phyloP scores from a whole-genome alignment of 2,329 filamentous ascomycete species.

The Dactylonectria macrodidyma region DNA sequence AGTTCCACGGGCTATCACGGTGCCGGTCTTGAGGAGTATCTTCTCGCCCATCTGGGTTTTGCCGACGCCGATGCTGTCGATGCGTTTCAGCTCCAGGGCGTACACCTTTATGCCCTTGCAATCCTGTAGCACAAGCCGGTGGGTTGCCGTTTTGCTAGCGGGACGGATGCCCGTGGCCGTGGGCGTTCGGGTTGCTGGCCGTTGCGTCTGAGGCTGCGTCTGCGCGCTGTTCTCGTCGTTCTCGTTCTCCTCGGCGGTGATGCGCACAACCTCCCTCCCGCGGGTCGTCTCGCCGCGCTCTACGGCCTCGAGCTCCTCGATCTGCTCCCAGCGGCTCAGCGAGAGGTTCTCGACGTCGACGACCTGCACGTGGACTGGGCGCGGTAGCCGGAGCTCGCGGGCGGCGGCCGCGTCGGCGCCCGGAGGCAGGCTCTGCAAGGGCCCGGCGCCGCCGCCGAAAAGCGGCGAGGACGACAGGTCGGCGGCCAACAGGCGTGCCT shows the following conservation, averaged over 20 bases:
- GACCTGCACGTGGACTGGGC: conserved; percentile 83
- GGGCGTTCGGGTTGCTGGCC: conserved; percentile 3
- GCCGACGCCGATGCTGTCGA: conserved; percentile 76
- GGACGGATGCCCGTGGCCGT: conserved; percentile 35
- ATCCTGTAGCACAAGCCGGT: conserved; percentile 89
- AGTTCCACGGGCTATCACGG: conserved; percentile 80
- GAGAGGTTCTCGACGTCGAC: conserved; percentile 89
- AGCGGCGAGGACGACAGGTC: conserved; percentile 75
- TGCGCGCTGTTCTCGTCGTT: conserved; percentile 58
- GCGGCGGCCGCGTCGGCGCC: conserved; percentile 67
- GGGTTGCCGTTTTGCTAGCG: conserved; percentile 69
- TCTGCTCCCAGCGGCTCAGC: conserved; percentile 86
- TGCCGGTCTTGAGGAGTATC: conserved; percentile 77
- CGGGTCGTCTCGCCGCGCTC: conserved; percentile 81
- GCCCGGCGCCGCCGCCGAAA: conserved; percentile 60
- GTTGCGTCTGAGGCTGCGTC: conserved; percentile 33
- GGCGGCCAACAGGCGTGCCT: conserved; percentile 83
- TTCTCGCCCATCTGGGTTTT: conserved; percentile 85
- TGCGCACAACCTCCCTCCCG: conserved; percentile 86
- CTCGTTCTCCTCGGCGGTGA: conserved; percentile 63
- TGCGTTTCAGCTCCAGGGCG: conserved; percentile 78
- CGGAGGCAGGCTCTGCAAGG: conserved; percentile 63
- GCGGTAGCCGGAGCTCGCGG: conserved; percentile 69
- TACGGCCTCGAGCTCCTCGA: conserved; percentile 83
- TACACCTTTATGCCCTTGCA: conserved; percentile 77